Evolutionary conservation across 305 asterid genomes (phyloP), one percentile per base, ranked within the genome.

Genomic region (Andrographis paniculata): DNA sequence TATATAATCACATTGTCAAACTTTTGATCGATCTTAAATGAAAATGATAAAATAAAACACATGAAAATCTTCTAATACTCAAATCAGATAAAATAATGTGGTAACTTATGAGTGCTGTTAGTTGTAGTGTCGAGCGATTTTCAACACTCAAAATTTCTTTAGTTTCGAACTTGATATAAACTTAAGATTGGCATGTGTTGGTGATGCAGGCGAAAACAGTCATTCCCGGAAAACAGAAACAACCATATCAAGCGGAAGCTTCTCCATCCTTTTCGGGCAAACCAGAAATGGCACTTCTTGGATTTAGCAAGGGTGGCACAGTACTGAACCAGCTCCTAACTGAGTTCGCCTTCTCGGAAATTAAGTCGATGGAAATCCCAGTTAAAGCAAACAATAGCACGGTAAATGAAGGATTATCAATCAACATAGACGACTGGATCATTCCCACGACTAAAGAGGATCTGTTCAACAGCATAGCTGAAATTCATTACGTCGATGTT

Each of bases 261-360:
- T 48, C 83, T 20, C 45, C 85, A 1, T 55, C 80, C 28, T 33
- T 52, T 43, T 55, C 68, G n/a, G 45, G 56, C 62, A 76, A 69
- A 55, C 88, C 89, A 41, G 75, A 68, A 74, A 82, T 93, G 4
- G 62, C 87, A 35, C 61, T 91, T 47, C 77, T 91, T 43, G 98
- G 98, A 59, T 91, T 91, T 45, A 86, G 98, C 18, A 91, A 91
- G 62, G 98, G 98, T 17, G 96, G 98, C n/a, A 69, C 62, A 15
- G 68, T 86, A 39, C 77, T 91, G 51, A 86, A 91, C 69, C 98
- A 91, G 95, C 80, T 91, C 39, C 33, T 83, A 38, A 68, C 94
- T 6, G 96, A 91, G 78, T 82, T 86, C 48, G 68, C 71, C 51
- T 61, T 60, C 42, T 31, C 78, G 20, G 78, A 75, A 60, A 31